A percentile compares a stretch with the other conserved stretches of the same genome.
Evolutionary conservation across 2,329 filamentous ascomycete genomes (phyloP).

Genomic region (Sporothrix humicola): DNA sequence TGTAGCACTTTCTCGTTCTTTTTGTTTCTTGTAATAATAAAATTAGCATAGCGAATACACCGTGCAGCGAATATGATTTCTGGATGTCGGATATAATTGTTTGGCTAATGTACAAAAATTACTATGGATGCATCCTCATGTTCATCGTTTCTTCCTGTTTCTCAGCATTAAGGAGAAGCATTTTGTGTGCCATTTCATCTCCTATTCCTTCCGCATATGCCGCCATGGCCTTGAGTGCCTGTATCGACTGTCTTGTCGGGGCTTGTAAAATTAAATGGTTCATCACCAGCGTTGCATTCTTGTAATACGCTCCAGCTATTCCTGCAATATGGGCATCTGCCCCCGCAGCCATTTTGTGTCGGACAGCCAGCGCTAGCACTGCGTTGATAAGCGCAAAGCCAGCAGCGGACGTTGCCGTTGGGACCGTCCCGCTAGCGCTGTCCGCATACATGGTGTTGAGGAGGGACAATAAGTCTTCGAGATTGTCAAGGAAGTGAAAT

Average conservation of each 20-base stretch:
- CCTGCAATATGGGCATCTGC: neutral
- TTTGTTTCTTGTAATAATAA: no score
- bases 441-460: neutral
- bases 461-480: neutral
- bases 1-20: no score
- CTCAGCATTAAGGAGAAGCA: slow-evolving; percentile 1
- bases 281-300: neutral
- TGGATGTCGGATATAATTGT: no score
- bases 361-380: slow-evolving; percentile 3
- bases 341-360: neutral
- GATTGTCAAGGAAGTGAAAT: neutral
- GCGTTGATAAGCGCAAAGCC: neutral
- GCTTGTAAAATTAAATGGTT: neutral
- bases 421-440: no score
- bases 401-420: neutral
- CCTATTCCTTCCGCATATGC: neutral
- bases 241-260: neutral
- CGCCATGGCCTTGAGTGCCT: neutral
- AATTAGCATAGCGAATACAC: no score
- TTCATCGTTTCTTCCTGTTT: slow-evolving; percentile 2
- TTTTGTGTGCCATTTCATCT: neutral
- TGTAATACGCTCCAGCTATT: neutral
- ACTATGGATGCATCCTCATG: no score
- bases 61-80: no score
- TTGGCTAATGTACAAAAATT: no score